These are phyloP conservation scores for Phytophthora cryptogea DNA, from an alignment of 352 stramenopile genomes.

Conservation along the genomic window DNA sequence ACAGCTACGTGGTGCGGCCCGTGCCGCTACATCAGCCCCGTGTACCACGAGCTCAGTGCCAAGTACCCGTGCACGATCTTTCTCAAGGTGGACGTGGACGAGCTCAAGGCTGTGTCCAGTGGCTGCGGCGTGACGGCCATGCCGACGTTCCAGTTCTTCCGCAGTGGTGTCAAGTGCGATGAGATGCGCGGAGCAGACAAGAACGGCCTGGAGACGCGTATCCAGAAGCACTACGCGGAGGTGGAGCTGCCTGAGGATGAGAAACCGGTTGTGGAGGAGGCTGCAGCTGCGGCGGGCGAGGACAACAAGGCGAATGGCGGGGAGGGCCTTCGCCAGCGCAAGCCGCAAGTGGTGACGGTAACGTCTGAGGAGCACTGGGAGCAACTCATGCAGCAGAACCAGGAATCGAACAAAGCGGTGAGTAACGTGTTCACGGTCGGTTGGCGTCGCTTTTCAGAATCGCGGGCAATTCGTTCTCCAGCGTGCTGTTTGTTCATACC, in stretches of 20 bases:
- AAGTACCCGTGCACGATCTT: constrained; percentile 87
- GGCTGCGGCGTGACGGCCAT: constrained; percentile 89
- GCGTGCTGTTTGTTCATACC: neutral
- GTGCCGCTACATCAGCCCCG: constrained; percentile 85
- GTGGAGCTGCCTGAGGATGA: constrained; percentile 75
- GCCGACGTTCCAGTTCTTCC: constrained; percentile 97
- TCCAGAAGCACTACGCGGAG: constrained; percentile 83
- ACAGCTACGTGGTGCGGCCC: constrained; percentile 89
- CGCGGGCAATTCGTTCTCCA: too few species aligned
- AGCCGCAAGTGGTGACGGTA: constrained; percentile 51
- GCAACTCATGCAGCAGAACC: constrained; percentile 50
- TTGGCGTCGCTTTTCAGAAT: too few species aligned
- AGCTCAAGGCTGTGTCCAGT: constrained; percentile 53
- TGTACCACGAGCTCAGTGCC: constrained; percentile 85
- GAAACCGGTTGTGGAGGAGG: constrained; percentile 35
- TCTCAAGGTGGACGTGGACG: constrained; percentile 91
- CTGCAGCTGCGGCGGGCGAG: neutral
- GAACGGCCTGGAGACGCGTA: constrained; percentile 52
- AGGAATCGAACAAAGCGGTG: constrained; percentile 50
- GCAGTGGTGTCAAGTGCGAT: constrained; percentile 87
- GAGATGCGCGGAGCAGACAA: constrained; percentile 88
- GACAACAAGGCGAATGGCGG: constrained; percentile 2
- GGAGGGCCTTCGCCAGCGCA: constrained; percentile 62
- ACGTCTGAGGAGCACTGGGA: constrained; percentile 60
- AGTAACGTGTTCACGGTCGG: constrained; percentile 3